Evolutionary conservation across 2,329 filamentous ascomycete genomes (phyloP).

Genomic region (Fusarium odoratissimum): DNA sequence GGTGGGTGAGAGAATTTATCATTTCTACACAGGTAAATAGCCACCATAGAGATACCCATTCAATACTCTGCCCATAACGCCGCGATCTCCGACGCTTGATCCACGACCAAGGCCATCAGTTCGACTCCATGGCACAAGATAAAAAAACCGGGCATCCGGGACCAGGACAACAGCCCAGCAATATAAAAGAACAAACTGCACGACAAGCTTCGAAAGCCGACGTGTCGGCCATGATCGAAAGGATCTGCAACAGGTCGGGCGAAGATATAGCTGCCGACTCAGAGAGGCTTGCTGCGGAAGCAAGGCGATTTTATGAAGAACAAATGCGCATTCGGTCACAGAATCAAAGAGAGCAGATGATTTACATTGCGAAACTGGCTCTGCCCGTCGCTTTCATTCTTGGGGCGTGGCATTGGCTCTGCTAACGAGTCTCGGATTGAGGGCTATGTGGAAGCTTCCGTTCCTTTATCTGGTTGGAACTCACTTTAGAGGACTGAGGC

Average conservation of each 20-base stretch:
- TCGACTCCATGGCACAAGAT: background rate
- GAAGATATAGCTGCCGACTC: slow-evolving; percentile 1
- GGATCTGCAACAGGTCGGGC: background rate
- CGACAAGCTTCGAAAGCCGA: background rate
- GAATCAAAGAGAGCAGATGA: background rate
- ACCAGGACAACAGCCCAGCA: no score
- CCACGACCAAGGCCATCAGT: no score
- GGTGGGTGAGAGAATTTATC: fast-evolving
- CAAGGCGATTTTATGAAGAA: slow-evolving; percentile 3
- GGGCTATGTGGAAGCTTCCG: no score
- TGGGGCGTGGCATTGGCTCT: background rate
- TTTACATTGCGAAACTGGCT: background rate
- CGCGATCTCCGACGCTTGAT: background rate
- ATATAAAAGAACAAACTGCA: background rate
- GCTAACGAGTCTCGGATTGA: no score
- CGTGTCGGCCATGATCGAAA: background rate
- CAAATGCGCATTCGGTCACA: background rate
- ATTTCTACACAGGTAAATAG: background rate
- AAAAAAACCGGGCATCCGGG: background rate
- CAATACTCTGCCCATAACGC: no score
- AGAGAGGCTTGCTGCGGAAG: background rate
- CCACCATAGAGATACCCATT: background rate
- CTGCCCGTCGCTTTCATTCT: background rate
- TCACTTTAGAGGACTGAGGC: no score
- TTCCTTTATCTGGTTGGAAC: fast-evolving